Evolutionary conservation across 352 stramenopile species (phyloP).

Genomic region (Pythium rhizo-oryzae): DNA sequence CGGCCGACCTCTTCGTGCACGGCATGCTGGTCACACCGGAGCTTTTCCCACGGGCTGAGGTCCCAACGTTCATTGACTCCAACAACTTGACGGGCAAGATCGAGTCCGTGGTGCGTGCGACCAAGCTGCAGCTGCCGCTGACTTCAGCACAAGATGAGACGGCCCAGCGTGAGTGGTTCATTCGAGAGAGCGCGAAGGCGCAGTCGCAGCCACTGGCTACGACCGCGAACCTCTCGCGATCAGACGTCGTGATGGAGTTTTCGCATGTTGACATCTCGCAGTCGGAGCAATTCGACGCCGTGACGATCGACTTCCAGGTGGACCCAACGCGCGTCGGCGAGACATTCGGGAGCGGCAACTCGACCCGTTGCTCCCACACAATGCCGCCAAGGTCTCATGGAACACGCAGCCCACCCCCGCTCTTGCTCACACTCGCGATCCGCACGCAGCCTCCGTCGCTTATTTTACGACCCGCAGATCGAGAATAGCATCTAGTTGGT

Average conservation of each 20-base stretch:
- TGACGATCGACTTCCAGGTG: conserved; percentile 11
- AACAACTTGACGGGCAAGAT: too few species aligned
- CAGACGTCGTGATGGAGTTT: background rate
- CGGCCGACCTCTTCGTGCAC: conserved; percentile 17
- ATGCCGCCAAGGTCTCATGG: background rate
- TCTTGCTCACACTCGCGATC: too few species aligned
- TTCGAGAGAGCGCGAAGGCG: background rate
- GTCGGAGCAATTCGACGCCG: conserved; percentile 3
- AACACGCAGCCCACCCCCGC: too few species aligned
- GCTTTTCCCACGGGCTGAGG: background rate
- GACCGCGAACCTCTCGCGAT: background rate
- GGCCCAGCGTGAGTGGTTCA: conserved; percentile 4
- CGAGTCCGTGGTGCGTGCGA: background rate
- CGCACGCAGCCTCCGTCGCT: too few species aligned
- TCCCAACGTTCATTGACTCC: background rate
- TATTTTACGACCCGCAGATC: too few species aligned
- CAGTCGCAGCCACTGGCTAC: background rate
- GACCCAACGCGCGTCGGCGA: conserved; percentile 4
- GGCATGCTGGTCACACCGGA: background rate
- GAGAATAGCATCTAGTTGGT: too few species aligned
- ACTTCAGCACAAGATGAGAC: background rate
- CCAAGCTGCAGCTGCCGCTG: background rate
- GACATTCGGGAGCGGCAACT: background rate
- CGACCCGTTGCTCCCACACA: background rate
- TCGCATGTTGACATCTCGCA: conserved; percentile 1